Percentiles rank a stretch among this genome's conserved stretches.
Conservation (phyloP, 2,329 filamentous ascomycete species). For the Beauveria australis region DNA sequence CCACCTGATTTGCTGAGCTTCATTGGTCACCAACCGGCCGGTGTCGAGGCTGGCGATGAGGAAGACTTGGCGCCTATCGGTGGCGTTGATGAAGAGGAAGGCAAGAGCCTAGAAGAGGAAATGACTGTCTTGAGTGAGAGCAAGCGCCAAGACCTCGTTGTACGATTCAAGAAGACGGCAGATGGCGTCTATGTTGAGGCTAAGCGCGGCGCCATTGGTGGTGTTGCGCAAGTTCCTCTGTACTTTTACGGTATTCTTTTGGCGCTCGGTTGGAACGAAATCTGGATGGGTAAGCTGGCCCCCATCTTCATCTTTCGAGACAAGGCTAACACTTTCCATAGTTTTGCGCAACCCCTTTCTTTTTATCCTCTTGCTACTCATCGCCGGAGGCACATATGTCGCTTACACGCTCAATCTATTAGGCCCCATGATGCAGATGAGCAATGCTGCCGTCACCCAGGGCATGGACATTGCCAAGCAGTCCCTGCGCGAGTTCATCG, state of each 20-base stretch:
- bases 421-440: conserved; percentile 93
- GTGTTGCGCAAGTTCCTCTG: conserved; percentile 84
- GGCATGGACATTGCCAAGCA: conserved; percentile 88
- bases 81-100: conserved; percentile 88
- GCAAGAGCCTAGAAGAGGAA: conserved; percentile 90
- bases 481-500: conserved; percentile 80
- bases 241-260: conserved; percentile 91
- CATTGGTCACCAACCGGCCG: conserved; percentile 69
- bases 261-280: conserved; percentile 97
- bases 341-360: conserved; percentile 90
- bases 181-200: conserved; percentile 98
- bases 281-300: conserved; percentile 67
- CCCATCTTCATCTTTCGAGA: conserved; percentile 10
- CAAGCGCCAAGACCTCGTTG: conserved; percentile 83
- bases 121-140: conserved; percentile 88
- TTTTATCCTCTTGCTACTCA: conserved; percentile 77
- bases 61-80: conserved; percentile 85
- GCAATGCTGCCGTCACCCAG: conserved; percentile 78
- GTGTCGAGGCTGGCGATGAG: conserved; percentile 73
- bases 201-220: conserved; percentile 91
- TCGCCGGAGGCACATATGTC: conserved; percentile 71
- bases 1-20: conserved; percentile 78
- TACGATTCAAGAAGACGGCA: conserved; percentile 96
- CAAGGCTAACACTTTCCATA: conserved; percentile 28
- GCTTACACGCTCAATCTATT: conserved; percentile 92